These are phyloP conservation scores for Naganishia sp. DNA, from an alignment of 1,284 basidiomycete species.

Conservation along the genomic window DNA sequence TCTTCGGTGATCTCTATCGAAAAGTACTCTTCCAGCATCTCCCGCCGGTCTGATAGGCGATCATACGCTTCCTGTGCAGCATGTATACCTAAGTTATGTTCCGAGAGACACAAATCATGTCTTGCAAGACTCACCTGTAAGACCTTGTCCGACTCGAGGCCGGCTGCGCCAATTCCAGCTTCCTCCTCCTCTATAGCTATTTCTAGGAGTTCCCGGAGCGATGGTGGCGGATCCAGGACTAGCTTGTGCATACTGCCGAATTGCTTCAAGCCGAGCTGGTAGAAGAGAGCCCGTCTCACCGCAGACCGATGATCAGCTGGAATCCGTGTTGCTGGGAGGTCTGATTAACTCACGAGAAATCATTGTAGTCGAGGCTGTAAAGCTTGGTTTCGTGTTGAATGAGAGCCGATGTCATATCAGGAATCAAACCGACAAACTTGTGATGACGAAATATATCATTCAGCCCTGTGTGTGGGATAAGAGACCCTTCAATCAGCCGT, in stretches of 20 bases:
- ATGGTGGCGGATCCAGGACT: constrained; percentile 78
- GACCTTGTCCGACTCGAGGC: constrained; percentile 58
- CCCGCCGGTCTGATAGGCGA: constrained; percentile 59
- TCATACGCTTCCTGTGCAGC: constrained; percentile 39
- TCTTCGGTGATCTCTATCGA: constrained; percentile 67
- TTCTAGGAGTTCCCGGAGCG: constrained; percentile 68
- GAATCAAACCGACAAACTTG: constrained; percentile 90
- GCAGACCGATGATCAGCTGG: neutral
- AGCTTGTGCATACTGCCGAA: constrained; percentile 80
- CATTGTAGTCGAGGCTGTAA: constrained; percentile 82
- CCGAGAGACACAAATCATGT: neutral
- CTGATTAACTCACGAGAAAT: constrained; percentile 66
- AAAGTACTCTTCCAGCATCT: constrained; percentile 94
- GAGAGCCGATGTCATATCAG: constrained; percentile 72
- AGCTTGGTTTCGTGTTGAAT: constrained; percentile 87
- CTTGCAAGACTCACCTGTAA: constrained; percentile 62
- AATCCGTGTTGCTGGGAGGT: neutral
- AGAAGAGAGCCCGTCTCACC: constrained; percentile 86
- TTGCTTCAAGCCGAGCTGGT: constrained; percentile 87
- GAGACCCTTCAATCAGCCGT: too few relatives aligned
- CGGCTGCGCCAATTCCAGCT: constrained; percentile 46
- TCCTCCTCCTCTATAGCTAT: constrained; percentile 75
- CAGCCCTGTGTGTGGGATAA: constrained; percentile 60
- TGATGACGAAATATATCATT: constrained; percentile 82
- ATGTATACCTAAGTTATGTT: neutral